Base-by-base conservation (phyloP, 106 monocot species). In the Acanthochlamys bracteata region DNA sequence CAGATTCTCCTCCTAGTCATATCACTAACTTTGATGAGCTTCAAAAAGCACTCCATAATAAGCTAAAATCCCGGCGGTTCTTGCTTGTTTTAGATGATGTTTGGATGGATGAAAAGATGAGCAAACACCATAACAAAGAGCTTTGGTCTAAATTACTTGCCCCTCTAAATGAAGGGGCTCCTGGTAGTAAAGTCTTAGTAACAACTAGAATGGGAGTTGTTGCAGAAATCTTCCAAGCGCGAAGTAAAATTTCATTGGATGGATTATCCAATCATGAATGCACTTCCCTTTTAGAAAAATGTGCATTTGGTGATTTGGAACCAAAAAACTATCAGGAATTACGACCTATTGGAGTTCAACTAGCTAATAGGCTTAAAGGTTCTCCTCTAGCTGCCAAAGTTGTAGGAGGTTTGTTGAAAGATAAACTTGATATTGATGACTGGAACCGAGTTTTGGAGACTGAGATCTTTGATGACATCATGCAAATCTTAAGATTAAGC, bases 51-150 rank as follows among this genome's bases (percentile, higher is more conserved):
- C 61, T 80, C 4, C n/a, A 0, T 8, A 20, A 75, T 6, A 45
- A 15, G 4, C 51, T 75, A 20, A 41, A 67, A 11, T 52, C 42
- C 3, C 20, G 59, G 25, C 69, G 40, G 4, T 53, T 72, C 20
- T 12, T 81, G 10, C 64, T 80, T 19, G 67, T 80, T 8, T 51
- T 80, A n/a, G 80, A 79, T 53, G 69, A 79, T 53, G 24, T 79
- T 12, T 79, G 73, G 69, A 19, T 20, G 14, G 27, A 68, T 24
- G 43, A 19, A n/a, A 17, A 7, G 8, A 13, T 7, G 25, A 58
- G 57, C 8, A 58, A 24, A 58, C 8, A 24, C 7, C 10, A 4
- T n/a, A 0, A n/a, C 9, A 42, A 41, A 7, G 13, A 65, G 0
- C 0, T 15, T 15, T 79, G 79, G 74, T 20, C 59, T 0, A 49